Evolutionary conservation across 2,329 filamentous ascomycete genomes (phyloP).

Genomic region (Dactylellina leptospora): DNA sequence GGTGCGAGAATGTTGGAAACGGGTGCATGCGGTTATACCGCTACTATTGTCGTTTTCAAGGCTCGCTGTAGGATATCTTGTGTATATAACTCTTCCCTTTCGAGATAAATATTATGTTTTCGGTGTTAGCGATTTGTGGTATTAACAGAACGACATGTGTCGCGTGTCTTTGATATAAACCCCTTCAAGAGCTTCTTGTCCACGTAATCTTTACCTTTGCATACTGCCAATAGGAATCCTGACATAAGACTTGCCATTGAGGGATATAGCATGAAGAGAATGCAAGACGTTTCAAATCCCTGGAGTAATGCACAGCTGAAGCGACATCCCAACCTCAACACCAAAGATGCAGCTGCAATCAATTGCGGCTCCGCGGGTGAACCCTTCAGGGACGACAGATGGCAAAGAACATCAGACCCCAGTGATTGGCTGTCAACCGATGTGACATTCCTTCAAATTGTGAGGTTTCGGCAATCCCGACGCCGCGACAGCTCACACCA

Average conservation of each 20-base stretch:
- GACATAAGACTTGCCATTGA: conserved; percentile 1
- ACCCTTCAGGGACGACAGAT: conserved; percentile 3
- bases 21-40: too few relatives aligned
- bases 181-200: background rate
- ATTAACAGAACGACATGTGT: conserved; percentile 3
- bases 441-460: conserved; percentile 1
- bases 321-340: background rate
- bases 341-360: background rate
- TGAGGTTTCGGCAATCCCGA: conserved; percentile 45
- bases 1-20: too few relatives aligned
- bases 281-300: conserved; percentile 19
- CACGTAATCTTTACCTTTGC: background rate
- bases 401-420: background rate
- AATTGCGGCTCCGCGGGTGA: conserved; percentile 9
- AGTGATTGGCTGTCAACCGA: conserved; percentile 17
- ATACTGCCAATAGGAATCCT: background rate
- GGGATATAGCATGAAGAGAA: background rate
- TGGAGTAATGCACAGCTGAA: conserved; percentile 4
- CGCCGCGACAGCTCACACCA: conserved; percentile 21
- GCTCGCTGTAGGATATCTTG: background rate
- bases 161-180: background rate
- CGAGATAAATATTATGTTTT: background rate
- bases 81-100: background rate
- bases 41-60: too few relatives aligned
- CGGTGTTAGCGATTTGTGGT: conserved; percentile 24